Evolutionary conservation across 345 rosid genomes (phyloP).

Genomic region (Pelargonium nanum): DNA sequence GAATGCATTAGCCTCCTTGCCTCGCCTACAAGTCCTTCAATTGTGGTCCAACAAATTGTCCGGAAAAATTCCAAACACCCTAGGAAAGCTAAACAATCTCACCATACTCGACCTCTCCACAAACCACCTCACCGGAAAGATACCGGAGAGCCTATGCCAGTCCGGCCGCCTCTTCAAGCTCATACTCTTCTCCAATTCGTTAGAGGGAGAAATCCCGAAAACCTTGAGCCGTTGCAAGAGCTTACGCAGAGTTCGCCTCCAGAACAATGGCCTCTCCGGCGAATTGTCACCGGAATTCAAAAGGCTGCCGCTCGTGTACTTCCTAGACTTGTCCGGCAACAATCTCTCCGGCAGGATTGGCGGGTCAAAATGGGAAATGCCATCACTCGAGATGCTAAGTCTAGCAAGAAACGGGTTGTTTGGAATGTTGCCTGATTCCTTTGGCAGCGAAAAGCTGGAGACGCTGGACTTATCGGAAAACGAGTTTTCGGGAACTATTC

Average conservation of each 20-base stretch:
- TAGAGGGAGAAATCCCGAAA: constrained; percentile 46
- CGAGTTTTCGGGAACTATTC: constrained; percentile 47
- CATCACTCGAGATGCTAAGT: constrained; percentile 65
- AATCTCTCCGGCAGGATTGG: constrained; percentile 45
- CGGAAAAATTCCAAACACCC: constrained; percentile 56
- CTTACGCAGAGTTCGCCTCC: constrained; percentile 65
- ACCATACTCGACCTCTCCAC: constrained; percentile 76
- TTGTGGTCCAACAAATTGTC: constrained; percentile 72
- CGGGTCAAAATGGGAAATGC: constrained; percentile 50
- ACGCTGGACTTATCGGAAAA: constrained; percentile 58
- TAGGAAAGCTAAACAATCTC: constrained; percentile 57
- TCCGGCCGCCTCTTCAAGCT: constrained; percentile 68
- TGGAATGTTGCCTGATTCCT: constrained; percentile 45
- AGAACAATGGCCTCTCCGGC: constrained; percentile 52
- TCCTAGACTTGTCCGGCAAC: constrained; percentile 68
- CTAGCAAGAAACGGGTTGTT: constrained; percentile 49
- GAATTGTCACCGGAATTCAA: constrained; percentile 42
- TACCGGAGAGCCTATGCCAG: constrained; percentile 57
- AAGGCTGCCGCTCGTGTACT: constrained; percentile 51
- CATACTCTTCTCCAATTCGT: constrained; percentile 73
- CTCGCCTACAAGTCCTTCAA: constrained; percentile 71
- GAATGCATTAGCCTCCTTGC: constrained; percentile 41
- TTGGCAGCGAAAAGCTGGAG: constrained; percentile 50
- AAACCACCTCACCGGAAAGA: constrained; percentile 54
- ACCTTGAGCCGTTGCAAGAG: constrained; percentile 44